These are phyloP conservation scores for Brettanomyces bruxellensis DNA, from an alignment of 805 yeast genomes.

Conservation along the genomic window DNA sequence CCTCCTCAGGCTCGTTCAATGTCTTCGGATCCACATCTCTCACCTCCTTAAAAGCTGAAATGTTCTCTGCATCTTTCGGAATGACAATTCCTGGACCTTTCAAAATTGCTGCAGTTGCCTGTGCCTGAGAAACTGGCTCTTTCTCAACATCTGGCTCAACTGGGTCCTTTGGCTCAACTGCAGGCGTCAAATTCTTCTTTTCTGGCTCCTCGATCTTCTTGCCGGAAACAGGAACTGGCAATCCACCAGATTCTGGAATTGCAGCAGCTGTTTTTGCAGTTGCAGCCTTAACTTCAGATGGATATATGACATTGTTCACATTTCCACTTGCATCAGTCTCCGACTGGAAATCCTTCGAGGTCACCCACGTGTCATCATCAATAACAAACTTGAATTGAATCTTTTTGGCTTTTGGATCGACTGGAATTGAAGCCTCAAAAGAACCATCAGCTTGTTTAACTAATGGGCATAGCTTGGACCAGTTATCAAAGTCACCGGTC, in stretches of 20 bases:
- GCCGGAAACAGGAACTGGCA: slow-evolving; percentile 19
- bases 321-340: slow-evolving; percentile 42
- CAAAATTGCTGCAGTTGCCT: slow-evolving; percentile 28
- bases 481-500: slow-evolving; percentile 52
- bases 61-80: slow-evolving; percentile 54
- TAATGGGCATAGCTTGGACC: slow-evolving; percentile 42
- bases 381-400: slow-evolving; percentile 46
- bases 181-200: slow-evolving; percentile 5
- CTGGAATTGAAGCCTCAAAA: slow-evolving; percentile 24
- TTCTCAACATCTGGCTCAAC: background rate
- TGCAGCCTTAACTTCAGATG: slow-evolving; percentile 25
- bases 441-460: slow-evolving; percentile 33
- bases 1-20: slow-evolving; percentile 33
- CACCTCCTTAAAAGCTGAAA: slow-evolving; percentile 55
- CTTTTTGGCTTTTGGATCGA: slow-evolving; percentile 17
- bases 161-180: background rate
- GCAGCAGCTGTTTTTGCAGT: slow-evolving; percentile 21
- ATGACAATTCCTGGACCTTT: slow-evolving; percentile 72
- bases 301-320: slow-evolving; percentile 40
- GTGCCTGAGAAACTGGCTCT: slow-evolving; percentile 5
- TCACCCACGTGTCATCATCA: slow-evolving; percentile 46
- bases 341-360: slow-evolving; percentile 29
- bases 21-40: slow-evolving; percentile 49
- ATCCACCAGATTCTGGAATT: slow-evolving; percentile 42
- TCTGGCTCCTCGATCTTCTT: slow-evolving; percentile 4